Evolutionary conservation across 768 basidiomycete genomes (phyloP), one percentile per base, ranked within the genome.

Genomic region (Tremella mesenterica): DNA sequence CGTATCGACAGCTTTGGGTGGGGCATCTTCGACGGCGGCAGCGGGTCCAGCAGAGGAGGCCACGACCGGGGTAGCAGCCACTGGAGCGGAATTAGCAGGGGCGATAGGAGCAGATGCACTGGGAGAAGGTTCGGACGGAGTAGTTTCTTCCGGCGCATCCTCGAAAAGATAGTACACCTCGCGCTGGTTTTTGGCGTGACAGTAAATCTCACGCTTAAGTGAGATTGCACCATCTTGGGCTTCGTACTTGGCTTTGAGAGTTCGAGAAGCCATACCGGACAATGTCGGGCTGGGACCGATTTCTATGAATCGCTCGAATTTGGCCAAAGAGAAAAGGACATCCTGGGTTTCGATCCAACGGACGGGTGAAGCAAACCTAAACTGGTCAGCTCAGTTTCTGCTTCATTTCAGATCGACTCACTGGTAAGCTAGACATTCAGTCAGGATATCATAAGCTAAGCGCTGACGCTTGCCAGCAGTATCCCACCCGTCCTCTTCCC

Each of bases 301-400:
- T 72, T 99, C 95, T 64, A 99, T 85, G 65, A 97, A 79, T 14
- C 95, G 84, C 74, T 96, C 93, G 66, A 95, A 95, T 41, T 79
- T 78, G 78, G 83, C 95, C 8, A 83, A 74, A 9, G 79, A 80
- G 78, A 99, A 99, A 52, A 99, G 80, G 23, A 86, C 80, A 67
- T 99, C 95, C 71, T 99, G 95, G 0, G 93, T 99, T 77, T 97
- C 88, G 65, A 99, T 99, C 95, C 95, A 99, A 46, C 92, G 86
- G 18, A 99, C 93, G 6, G 95, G 92, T 1, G 93, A 97, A 0
- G 93, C 70, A 60, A 71, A 73, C 53, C 63, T 64, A 18, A 21
- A 6, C 7, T 20, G 26, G 18, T 48, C 3, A 53, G 25, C 20
- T 33, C 21, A 33, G 44, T 16, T 31, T 18, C 23, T 48, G 26